phyloP scores from a whole-genome alignment of 352 stramenopile genomes.

The Pythium rishiriense region DNA sequence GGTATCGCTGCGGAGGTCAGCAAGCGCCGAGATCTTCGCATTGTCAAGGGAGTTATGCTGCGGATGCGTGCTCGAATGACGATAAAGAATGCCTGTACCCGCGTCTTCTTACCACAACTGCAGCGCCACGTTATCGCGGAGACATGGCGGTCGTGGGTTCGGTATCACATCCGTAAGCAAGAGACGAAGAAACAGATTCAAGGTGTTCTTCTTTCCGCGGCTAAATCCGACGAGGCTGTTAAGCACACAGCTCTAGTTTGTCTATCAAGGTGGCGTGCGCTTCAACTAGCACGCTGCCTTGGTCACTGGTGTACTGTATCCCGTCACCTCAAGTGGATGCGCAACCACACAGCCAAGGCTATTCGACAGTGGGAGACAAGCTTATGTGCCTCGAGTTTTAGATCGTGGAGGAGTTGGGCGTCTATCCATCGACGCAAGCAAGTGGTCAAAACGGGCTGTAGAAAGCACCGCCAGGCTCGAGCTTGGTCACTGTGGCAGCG shows the following conservation, averaged over 20 bases:
- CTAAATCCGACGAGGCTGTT: background rate
- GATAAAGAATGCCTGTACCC: constrained; percentile 11
- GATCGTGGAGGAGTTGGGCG: constrained; percentile 10
- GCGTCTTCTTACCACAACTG: constrained; percentile 16
- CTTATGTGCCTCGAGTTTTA: background rate
- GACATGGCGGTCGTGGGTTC: constrained; percentile 2
- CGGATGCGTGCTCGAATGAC: constrained; percentile 16
- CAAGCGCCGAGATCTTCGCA: background rate
- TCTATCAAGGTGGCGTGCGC: constrained; percentile 4
- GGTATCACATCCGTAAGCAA: constrained; percentile 8
- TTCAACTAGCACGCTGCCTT: background rate
- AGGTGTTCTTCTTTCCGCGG: background rate
- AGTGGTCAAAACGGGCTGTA: background rate
- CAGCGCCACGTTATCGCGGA: constrained; percentile 5
- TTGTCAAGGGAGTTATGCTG: background rate
- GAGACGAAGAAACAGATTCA: background rate
- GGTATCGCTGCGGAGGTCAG: background rate
- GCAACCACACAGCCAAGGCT: constrained; percentile 4
- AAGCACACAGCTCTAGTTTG: background rate
- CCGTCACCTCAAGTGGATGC: constrained; percentile 9
- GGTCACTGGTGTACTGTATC: background rate
- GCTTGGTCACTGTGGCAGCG: constrained; percentile 8
- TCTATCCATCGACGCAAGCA: background rate
- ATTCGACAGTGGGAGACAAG: constrained; percentile 10
- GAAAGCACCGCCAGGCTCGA: background rate